phyloP scores from a whole-genome alignment of 225 moss, liverwort and hornwort genomes.

The Lunularia cruciata region DNA sequence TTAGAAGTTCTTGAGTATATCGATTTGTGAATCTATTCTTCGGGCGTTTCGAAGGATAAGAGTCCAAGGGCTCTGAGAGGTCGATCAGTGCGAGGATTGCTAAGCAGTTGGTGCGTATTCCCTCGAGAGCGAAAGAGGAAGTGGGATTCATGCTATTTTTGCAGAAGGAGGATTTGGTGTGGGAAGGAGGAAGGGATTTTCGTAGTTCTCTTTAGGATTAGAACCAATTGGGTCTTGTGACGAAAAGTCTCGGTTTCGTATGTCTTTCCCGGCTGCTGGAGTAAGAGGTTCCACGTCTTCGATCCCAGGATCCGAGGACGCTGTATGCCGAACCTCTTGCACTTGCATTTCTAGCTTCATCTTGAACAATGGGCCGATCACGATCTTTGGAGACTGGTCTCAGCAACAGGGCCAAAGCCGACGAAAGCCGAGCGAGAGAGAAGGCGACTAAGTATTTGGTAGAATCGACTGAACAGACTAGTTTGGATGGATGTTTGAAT shows the following conservation, averaged over 20 bases:
- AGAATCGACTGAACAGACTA: background rate
- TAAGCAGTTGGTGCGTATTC: too few species aligned
- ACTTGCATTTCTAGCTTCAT: background rate
- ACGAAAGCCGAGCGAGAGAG: conserved; percentile 32
- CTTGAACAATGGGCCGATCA: conserved; percentile 21
- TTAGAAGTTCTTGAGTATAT: too few species aligned
- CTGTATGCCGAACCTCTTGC: background rate
- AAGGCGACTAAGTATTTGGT: conserved; percentile 21
- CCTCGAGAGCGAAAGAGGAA: too few species aligned
- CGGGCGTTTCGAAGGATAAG: too few species aligned
- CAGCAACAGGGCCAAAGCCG: conserved; percentile 20
- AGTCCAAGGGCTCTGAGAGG: too few species aligned
- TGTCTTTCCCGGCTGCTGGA: conserved; percentile 24
- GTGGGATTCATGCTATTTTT: too few species aligned
- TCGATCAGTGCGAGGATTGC: too few species aligned
- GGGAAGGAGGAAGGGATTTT: too few species aligned
- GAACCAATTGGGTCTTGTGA: conserved; percentile 3
- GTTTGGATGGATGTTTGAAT: conserved; percentile 22
- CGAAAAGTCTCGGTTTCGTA: conserved; percentile 19
- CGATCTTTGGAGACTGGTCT: conserved; percentile 10
- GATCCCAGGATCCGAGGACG: conserved; percentile 25
- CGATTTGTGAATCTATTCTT: too few species aligned
- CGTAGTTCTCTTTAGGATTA: background rate
- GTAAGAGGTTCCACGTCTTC: conserved; percentile 23
- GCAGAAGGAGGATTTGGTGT: too few species aligned